phyloP scores from a whole-genome alignment of 345 rosid genomes.

The Camelina hispida region DNA sequence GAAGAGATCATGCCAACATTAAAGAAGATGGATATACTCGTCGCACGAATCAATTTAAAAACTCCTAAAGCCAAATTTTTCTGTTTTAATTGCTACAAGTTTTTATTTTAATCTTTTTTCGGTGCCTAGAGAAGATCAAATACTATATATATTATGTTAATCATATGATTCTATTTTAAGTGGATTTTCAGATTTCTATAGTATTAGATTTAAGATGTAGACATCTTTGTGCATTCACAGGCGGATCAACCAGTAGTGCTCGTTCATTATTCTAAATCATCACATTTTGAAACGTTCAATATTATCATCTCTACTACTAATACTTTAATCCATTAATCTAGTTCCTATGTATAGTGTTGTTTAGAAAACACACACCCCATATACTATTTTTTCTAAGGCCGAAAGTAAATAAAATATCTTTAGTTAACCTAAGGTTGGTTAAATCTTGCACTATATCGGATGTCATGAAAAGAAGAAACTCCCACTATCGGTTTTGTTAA shows the following conservation, averaged over 20 bases:
- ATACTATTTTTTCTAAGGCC: constrained; percentile 23
- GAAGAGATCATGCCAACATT: constrained; percentile 44
- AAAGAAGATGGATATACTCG: constrained; percentile 45
- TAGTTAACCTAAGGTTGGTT: constrained; percentile 12
- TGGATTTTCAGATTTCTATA: constrained; percentile 29
- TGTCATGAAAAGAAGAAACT: neutral
- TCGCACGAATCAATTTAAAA: constrained; percentile 37
- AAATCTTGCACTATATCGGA: neutral
- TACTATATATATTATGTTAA: constrained; percentile 27
- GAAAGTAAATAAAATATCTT: constrained; percentile 16
- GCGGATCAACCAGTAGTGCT: constrained; percentile 40
- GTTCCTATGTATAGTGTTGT: neutral
- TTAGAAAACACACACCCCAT: neutral
- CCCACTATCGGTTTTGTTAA: constrained; percentile 22
- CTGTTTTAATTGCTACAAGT: neutral
- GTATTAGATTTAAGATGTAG: constrained; percentile 22
- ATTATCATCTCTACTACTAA: constrained; percentile 7
- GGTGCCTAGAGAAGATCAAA: constrained; percentile 22
- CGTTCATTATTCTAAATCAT: constrained; percentile 34
- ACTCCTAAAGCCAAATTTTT: constrained; percentile 39
- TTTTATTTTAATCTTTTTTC: neutral
- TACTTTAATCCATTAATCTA: neutral
- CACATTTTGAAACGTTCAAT: constrained; percentile 43
- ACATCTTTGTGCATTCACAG: constrained; percentile 44
- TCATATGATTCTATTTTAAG: constrained; percentile 22